Conservation (phyloP, 2,329 filamentous ascomycete genomes). For the Scolecobasidium constrictum region DNA sequence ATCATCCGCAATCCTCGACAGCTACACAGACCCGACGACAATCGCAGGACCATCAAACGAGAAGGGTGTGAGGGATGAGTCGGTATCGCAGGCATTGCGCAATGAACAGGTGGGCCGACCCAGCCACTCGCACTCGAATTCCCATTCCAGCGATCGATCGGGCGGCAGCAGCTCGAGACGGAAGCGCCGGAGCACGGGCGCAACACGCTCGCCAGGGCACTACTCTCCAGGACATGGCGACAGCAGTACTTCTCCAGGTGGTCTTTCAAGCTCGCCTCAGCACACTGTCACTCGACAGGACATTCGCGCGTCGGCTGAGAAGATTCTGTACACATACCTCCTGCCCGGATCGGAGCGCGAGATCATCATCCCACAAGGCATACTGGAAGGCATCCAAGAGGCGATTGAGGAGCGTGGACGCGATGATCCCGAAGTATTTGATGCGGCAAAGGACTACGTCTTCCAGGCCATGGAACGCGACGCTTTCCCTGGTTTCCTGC, state of each 20-base stretch:
- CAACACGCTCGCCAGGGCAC: slow-evolving; percentile 43
- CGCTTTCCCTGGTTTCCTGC: slow-evolving; percentile 93
- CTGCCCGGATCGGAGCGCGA: slow-evolving; percentile 93
- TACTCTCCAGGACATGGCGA: slow-evolving; percentile 34
- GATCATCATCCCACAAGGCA: slow-evolving; percentile 81
- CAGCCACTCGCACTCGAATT: slow-evolving; percentile 36
- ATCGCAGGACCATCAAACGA: slow-evolving; percentile 43
- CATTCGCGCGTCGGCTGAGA: slow-evolving; percentile 86
- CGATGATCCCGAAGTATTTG: slow-evolving; percentile 95
- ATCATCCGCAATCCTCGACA: slow-evolving; percentile 66
- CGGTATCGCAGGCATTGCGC: slow-evolving; percentile 82
- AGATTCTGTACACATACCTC: slow-evolving; percentile 96
- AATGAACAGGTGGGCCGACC: slow-evolving; percentile 36
- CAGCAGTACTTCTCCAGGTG: slow-evolving; percentile 39
- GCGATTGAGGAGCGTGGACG: slow-evolving; percentile 84
- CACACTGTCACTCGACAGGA: slow-evolving; percentile 82
- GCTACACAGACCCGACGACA: slow-evolving; percentile 48
- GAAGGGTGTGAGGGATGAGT: slow-evolving; percentile 69
- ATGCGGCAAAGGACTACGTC: slow-evolving; percentile 95
- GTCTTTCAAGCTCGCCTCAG: slow-evolving; percentile 36
- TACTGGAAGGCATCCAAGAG: slow-evolving; percentile 74
- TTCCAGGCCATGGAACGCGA: slow-evolving; percentile 99
- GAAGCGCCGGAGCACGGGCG: slow-evolving; percentile 1
- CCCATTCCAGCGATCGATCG: slow-evolving; percentile 37
- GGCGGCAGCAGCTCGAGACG: background rate